Conservation (phyloP, 495 filamentous ascomycete species). For the Trichoderma asperelloides region DNA sequence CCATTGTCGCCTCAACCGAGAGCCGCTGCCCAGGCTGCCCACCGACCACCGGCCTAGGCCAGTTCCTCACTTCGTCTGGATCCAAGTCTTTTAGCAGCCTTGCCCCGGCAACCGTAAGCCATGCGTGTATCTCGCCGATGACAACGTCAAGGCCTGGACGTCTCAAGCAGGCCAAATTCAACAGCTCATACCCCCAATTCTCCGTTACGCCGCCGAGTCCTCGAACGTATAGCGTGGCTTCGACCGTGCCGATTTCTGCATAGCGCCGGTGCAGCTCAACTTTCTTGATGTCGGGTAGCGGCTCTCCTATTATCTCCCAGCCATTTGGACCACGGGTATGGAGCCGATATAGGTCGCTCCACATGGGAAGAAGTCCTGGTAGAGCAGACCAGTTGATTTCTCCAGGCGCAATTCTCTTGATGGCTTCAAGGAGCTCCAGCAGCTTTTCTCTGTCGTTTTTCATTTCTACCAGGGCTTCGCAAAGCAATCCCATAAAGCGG, state of each 20-base stretch:
- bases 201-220: neutral
- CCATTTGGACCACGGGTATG: neutral
- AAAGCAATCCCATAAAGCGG: neutral
- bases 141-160: neutral
- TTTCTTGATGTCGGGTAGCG: neutral
- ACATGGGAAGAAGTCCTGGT: neutral
- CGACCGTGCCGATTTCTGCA: neutral
- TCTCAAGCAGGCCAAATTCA: neutral
- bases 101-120: neutral
- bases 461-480: neutral
- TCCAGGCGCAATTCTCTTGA: neutral
- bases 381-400: neutral
- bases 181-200: neutral
- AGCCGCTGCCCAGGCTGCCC: neutral
- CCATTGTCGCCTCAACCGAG: neutral
- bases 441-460: neutral
- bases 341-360: neutral
- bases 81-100: neutral
- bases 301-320: neutral
- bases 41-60: neutral
- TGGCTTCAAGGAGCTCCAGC: neutral
- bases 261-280: neutral
- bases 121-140: neutral
- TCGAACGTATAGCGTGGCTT: neutral
- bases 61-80: neutral